Conservation (phyloP, 2,329 filamentous ascomycete genomes). For the Xylaria sp. region DNA sequence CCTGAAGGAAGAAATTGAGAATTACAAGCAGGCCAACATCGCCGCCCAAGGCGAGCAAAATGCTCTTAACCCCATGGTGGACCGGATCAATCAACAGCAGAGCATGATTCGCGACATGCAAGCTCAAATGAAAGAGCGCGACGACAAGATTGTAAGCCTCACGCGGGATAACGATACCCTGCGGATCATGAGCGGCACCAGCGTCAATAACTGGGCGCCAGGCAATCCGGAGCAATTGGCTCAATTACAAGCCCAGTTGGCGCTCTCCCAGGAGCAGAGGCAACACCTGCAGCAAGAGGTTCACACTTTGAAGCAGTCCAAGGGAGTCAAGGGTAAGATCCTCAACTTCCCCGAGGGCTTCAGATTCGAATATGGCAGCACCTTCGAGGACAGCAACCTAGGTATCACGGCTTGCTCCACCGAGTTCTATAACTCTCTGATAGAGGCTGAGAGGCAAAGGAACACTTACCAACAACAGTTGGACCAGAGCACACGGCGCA, state of each 20-base stretch:
- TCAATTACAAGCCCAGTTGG: constrained; percentile 4
- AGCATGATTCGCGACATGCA: constrained; percentile 1
- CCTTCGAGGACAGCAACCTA: constrained; percentile 11
- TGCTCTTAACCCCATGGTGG: constrained; percentile 1
- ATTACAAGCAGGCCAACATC: constrained; percentile 17
- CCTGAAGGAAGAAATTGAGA: constrained; percentile 13
- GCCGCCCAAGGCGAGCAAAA: background rate
- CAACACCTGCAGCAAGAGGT: constrained; percentile 13
- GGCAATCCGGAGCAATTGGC: constrained; percentile 5
- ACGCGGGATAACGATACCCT: constrained; percentile 12
- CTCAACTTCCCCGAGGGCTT: constrained; percentile 13
- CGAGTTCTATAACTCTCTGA: constrained; percentile 2
- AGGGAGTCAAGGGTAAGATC: constrained; percentile 10
- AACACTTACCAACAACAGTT: background rate
- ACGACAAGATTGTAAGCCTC: constrained; percentile 8
- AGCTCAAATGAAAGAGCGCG: constrained; percentile 4
- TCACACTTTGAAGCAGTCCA: constrained; percentile 8
- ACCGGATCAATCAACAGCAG: constrained; percentile 3
- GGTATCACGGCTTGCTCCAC: constrained; percentile 12
- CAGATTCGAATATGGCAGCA: constrained; percentile 12
- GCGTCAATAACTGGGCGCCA: background rate
- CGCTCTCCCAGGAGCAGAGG: constrained; percentile 1
- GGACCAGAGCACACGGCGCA: background rate
- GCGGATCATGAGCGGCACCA: constrained; percentile 4
- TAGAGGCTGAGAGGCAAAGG: constrained; percentile 7